Evolutionary conservation across 495 filamentous ascomycete species (phyloP), one percentile per base, ranked within the genome.

Genomic region (Penicillium coffeae): DNA sequence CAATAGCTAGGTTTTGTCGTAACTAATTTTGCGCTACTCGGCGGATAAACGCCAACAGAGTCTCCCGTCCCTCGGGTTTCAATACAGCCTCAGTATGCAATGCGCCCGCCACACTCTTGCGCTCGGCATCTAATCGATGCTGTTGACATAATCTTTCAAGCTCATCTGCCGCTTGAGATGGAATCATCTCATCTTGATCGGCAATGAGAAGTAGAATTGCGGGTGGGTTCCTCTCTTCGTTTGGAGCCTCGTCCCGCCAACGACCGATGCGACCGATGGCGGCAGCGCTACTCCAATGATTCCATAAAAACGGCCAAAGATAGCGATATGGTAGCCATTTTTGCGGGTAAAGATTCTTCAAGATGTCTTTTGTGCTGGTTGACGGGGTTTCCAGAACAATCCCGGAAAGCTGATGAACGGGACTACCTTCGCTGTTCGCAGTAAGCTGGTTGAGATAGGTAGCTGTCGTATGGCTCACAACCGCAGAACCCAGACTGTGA

Each of bases 251-350:
- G 27, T 63, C 44, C 35, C 58, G 47, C 51, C 46, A 58, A 8
- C 15, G 19, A 6, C 72, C 66, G 16, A 79, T 62, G 20, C 52
- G 51, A 8, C 58, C 55, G 45, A 77, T 45, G 1, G 73, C 66
- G 0, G 32, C 48, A 3, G 53, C 48, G 45, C 62, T 71, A 50
- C 81, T 70, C 79, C 81, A 83, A 22, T 64, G 64, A 51, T 73
- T 81, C 62, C 80, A 65, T 36, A 80, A 65, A 53, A 82, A 79
- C 0, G 71, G 70, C 43, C 67, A 60, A 0, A 84, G 65, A 64
- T 85, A 84, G 3, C 79, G 70, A 62, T 93, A 92, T 1, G 87
- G 87, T 0, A 91, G 65, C 88, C 88, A 92, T 50, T 80, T 86
- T 56, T 92, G 86, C 8, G 88, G 88, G 62, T 90, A 92, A 15